Conservation (phyloP, 2,329 filamentous ascomycete genomes). For the Penicillium sclerotigenum region DNA sequence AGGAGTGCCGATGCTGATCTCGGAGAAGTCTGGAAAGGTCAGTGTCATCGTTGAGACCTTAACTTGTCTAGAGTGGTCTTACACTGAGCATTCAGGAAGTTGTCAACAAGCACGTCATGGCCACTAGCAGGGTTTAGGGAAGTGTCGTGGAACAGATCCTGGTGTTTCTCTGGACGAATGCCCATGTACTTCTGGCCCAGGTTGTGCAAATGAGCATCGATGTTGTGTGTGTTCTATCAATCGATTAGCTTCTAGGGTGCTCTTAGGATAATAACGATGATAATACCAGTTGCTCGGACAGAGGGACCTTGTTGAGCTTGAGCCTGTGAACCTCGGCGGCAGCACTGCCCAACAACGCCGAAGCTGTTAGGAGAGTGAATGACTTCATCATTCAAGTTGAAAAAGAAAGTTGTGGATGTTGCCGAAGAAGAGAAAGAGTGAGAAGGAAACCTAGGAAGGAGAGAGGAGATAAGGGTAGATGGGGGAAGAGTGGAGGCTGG, state of each 20-base stretch:
- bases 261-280: conserved; percentile 3
- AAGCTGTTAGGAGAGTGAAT: conserved; percentile 72
- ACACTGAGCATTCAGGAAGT: conserved; percentile 99
- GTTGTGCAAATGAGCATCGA: conserved; percentile 75
- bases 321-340: conserved; percentile 89
- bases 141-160: conserved; percentile 75
- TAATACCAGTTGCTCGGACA: conserved; percentile 87
- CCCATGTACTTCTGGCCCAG: conserved; percentile 98
- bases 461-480: conserved; percentile 31
- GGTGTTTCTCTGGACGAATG: conserved; percentile 64
- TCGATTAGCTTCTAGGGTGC: conserved; percentile 10
- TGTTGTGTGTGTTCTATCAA: conserved; percentile 67
- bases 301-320: conserved; percentile 94
- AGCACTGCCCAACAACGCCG: conserved; percentile 76
- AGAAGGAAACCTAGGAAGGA: conserved; percentile 9
- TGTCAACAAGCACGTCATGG: conserved; percentile 85
- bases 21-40: conserved; percentile 77
- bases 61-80: conserved; percentile 42
- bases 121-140: conserved; percentile 62
- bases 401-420: conserved; percentile 19
- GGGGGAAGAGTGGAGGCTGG: conserved; percentile 15
- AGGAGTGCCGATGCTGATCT: conserved; percentile 88
- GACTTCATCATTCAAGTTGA: conserved; percentile 68
- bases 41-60: conserved; percentile 2
- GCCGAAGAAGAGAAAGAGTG: conserved; percentile 18